Percentiles rank a stretch among this genome's conserved stretches.
Evolutionary conservation across 192 early-diverging fungal genomes (phyloP).

Genomic region (Coemansia sp.): DNA sequence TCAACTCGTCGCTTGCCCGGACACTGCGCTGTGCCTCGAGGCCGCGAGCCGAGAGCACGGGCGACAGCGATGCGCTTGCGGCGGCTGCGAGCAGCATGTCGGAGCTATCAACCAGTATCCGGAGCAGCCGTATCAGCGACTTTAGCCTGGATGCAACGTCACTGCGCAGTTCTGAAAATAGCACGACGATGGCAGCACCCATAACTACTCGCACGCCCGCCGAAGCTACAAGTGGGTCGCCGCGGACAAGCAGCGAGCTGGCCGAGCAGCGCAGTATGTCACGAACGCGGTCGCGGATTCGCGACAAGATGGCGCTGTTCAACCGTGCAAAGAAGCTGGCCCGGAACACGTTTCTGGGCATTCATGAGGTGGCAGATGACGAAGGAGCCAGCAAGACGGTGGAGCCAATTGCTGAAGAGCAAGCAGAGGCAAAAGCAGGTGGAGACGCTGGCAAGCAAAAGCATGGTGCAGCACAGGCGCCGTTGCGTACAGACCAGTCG

Average conservation of each 20-base stretch:
- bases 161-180: background rate
- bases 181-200: too few species aligned
- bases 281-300: conserved; percentile 31
- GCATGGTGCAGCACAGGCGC: too few species aligned
- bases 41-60: background rate
- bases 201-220: too few species aligned
- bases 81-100: background rate
- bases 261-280: conserved; percentile 14
- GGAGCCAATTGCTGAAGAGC: background rate
- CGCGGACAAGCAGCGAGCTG: conserved; percentile 1
- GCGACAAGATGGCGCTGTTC: conserved; percentile 47
- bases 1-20: conserved; percentile 24
- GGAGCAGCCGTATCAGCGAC: conserved; percentile 6
- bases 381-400: background rate
- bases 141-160: conserved; percentile 8
- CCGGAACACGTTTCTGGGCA: conserved; percentile 30
- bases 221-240: background rate
- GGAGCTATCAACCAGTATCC: background rate
- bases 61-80: background rate
- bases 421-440: background rate
- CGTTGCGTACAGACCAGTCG: too few species aligned
- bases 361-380: background rate
- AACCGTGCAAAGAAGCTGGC: conserved; percentile 38
- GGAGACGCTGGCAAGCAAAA: background rate
- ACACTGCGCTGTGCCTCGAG: conserved; percentile 16